A percentile compares a stretch with the other conserved stretches of the same genome.
Evolutionary conservation across 192 early-diverging fungal genomes (phyloP).

Genomic region (Chytriomyces sp.): DNA sequence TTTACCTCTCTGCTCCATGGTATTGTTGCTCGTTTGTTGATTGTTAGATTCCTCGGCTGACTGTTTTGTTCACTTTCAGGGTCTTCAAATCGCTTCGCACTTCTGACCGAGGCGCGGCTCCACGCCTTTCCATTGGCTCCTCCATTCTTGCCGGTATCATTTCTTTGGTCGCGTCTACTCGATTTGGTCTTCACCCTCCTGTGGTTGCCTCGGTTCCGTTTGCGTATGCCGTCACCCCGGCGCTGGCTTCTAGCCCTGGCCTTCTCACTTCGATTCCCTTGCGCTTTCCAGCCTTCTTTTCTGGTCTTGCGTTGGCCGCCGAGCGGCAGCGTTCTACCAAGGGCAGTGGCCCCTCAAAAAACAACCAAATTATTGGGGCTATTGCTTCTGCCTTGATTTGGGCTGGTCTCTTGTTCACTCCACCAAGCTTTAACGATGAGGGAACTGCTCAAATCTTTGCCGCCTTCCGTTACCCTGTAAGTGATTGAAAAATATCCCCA

Average conservation of each 20-base stretch:
- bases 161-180: slow-evolving; percentile 35
- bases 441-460: background rate
- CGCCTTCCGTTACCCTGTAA: slow-evolving; percentile 25
- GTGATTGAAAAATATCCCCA: background rate
- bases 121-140: slow-evolving; percentile 17
- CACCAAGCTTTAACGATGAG: background rate
- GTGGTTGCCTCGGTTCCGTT: slow-evolving; percentile 44
- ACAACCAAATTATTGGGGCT: slow-evolving; percentile 16
- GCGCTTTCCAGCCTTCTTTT: slow-evolving; percentile 32
- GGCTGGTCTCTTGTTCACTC: background rate
- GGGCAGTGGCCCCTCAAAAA: background rate
- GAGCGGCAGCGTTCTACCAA: slow-evolving; percentile 16
- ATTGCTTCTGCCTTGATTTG: slow-evolving; percentile 5
- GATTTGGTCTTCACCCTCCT: slow-evolving; percentile 78
- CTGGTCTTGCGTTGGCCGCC: slow-evolving; percentile 28
- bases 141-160: slow-evolving; percentile 4
- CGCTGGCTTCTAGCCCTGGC: background rate
- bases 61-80: background rate
- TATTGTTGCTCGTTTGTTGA: background rate
- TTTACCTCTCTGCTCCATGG: slow-evolving; percentile 31
- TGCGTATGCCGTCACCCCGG: background rate
- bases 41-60: background rate
- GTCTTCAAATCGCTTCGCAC: slow-evolving; percentile 21
- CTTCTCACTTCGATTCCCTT: slow-evolving; percentile 9
- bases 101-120: slow-evolving; percentile 28